phyloP scores from a whole-genome alignment of 2,329 filamentous ascomycete species.

The Botrytis medusae region DNA sequence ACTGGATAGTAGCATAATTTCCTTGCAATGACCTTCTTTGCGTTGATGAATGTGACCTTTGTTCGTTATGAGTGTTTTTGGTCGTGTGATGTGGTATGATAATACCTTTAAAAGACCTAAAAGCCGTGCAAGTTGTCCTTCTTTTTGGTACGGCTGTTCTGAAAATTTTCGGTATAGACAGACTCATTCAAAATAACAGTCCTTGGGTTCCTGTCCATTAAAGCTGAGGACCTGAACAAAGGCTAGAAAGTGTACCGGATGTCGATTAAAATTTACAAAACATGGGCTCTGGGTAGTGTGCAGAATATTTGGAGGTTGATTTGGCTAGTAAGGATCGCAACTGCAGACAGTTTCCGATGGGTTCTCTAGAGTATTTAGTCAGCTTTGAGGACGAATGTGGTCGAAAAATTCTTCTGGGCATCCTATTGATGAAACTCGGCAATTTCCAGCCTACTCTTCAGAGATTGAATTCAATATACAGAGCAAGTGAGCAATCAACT shows the following conservation, averaged over 20 bases:
- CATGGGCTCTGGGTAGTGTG: neutral
- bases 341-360: neutral
- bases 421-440: neutral
- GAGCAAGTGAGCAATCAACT: neutral
- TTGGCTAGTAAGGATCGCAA: no score
- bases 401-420: neutral
- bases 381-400: neutral
- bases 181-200: neutral
- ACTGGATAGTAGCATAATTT: conserved; percentile 14
- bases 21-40: neutral
- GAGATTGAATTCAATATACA: neutral
- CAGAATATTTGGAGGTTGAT: neutral
- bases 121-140: neutral
- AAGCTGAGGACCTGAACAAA: neutral
- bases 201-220: neutral
- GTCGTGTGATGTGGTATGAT: neutral
- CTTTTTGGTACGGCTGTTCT: neutral
- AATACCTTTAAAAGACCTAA: neutral
- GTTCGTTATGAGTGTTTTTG: neutral
- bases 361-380: neutral
- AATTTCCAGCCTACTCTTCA: no score
- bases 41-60: no score
- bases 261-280: neutral
- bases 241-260: no score
- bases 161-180: neutral